Base-by-base conservation (phyloP, 116 monocot genomes). In the Thalassia testudinum region DNA sequence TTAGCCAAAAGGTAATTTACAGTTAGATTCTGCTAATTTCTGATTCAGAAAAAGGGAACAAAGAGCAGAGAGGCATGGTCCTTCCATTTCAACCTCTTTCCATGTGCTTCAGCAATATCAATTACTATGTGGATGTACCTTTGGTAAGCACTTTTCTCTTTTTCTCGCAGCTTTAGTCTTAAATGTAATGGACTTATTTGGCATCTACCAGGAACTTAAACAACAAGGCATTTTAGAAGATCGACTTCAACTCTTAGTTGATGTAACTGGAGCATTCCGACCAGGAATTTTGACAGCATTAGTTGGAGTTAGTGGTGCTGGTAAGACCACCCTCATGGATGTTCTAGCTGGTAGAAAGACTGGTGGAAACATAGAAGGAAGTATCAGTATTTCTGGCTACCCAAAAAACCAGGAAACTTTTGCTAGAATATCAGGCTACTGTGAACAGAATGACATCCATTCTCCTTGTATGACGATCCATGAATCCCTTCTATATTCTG, bases 281-380 rank as follows among this genome's bases (percentile, higher is more conserved):
- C 99, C 99, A 54, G 91, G 90, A 49, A 28, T 99, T 53, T 77
- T 99, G 30, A 99, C 99, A 53, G 99, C 99, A 61, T 72, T 99
- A 56, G 99, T 99, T 57, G 99, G 99, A 42, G 83, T 90, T 21
- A 99, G 90, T 65, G 99, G 90, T 56, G 99, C 90, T 75, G 90
- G 99, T 60, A 99, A 99, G 80, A 99, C 99, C 37, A 99, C 99
- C 12, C 71, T 99, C 21, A 99, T 90, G 90, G 99, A 99, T 80
- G 99, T 99, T 66, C 80, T 99, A 63, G 90, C 91, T 61, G 99
- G 99, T 29, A 69, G 99, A 55, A 99, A 90, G 63, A 90, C 99
- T 58, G 99, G 99, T 64, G 99, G 99, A 54, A 58, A 65, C 27
- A 80, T 90, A 50, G 99, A 99, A 66, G 99, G 90, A 30, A 70